Evolutionary conservation across 768 basidiomycete species (phyloP).

Genomic region (Pisolithus tinctorius): DNA sequence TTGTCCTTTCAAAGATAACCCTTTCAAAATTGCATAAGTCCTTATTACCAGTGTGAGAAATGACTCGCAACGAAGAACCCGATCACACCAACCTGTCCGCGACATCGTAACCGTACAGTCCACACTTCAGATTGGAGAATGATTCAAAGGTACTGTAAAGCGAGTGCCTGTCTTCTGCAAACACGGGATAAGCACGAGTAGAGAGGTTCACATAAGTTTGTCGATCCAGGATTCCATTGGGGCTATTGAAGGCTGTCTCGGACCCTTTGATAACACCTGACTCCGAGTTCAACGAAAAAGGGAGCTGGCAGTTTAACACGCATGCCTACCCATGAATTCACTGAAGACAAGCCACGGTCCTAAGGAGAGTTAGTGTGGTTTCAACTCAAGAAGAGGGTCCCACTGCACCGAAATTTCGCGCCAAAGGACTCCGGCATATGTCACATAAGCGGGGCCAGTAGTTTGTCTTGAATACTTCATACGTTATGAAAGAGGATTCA

Average conservation of each 20-base stretch:
- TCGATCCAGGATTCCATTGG: conserved; percentile 35
- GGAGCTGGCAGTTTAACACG: not conserved
- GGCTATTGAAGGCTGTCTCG: conserved; percentile 37
- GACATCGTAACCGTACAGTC: conserved; percentile 40
- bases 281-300: not conserved
- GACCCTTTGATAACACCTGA: conserved; percentile 65
- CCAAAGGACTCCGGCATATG: too few species aligned
- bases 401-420: too few species aligned
- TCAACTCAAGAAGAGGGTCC: not conserved
- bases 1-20: conserved; percentile 31
- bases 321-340: conserved; percentile 51
- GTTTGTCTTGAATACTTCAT: conserved; percentile 36
- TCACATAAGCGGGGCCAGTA: conserved; percentile 50
- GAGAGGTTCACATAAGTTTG: conserved; percentile 43
- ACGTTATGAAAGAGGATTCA: conserved; percentile 33
- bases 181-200: conserved; percentile 45
- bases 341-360: conserved; percentile 59
- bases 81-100: conserved; percentile 45
- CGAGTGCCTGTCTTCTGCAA: conserved; percentile 40
- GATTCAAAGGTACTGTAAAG: conserved; percentile 49
- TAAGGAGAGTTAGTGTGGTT: conserved; percentile 17
- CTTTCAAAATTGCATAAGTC: conserved; percentile 43
- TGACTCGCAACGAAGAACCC: not conserved
- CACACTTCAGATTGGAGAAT: conserved; percentile 42
- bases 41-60: conserved; percentile 22